phyloP scores from a whole-genome alignment of 2,329 filamentous ascomycete species.

The Fusarium sp. region DNA sequence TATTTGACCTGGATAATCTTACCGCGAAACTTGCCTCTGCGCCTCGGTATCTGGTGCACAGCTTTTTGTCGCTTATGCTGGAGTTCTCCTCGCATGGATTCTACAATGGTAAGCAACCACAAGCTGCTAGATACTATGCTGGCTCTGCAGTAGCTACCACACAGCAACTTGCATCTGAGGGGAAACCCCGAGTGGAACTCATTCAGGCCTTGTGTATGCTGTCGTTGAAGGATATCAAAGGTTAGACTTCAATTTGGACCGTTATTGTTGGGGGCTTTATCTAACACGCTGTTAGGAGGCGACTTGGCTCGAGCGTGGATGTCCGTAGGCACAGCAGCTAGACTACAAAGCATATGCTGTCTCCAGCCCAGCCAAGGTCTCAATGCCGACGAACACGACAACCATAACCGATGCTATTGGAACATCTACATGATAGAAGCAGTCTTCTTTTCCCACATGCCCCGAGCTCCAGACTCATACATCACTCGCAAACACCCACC shows the following conservation, averaged over 20 bases:
- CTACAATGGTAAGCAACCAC: neutral
- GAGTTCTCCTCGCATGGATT: slow-evolving; percentile 6
- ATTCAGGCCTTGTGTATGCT: slow-evolving; percentile 7
- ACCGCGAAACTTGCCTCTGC: neutral
- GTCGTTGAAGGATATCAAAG: neutral
- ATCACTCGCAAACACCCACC: neutral
- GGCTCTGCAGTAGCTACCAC: slow-evolving; percentile 4
- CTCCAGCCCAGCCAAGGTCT: neutral
- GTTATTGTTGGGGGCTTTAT: rapidly evolving
- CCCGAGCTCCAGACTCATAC: neutral
- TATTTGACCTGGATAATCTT: slow-evolving; percentile 3
- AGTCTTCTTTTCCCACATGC: slow-evolving; percentile 9
- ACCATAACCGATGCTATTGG: slow-evolving; percentile 7
- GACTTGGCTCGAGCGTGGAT: slow-evolving; percentile 18
- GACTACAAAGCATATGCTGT: neutral
- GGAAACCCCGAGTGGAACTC: neutral
- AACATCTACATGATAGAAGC: slow-evolving; percentile 10
- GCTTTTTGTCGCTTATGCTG: slow-evolving; percentile 9
- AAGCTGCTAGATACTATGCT: neutral
- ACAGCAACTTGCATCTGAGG: slow-evolving; percentile 5
- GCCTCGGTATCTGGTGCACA: neutral
- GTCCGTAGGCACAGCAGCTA: slow-evolving; percentile 1
- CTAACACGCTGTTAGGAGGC: neutral
- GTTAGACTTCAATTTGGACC: neutral
- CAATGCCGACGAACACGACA: neutral